Evolutionary conservation across 495 filamentous ascomycete species (phyloP).

Genomic region (Aspergillus wentii): DNA sequence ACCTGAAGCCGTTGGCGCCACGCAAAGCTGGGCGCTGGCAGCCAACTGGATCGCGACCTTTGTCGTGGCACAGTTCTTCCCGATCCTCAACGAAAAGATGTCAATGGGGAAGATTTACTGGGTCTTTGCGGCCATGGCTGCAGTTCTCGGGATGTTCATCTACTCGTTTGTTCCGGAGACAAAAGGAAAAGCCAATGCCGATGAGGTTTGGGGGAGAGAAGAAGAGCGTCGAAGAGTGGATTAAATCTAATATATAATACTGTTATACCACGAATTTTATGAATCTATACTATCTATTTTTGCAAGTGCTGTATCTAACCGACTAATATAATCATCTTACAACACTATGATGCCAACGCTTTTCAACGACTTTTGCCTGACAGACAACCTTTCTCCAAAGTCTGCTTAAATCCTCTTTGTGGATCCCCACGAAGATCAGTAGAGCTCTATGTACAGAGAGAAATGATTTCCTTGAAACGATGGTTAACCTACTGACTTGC

Average conservation of each 20-base stretch:
- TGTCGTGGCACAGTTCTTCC: slow-evolving; percentile 89
- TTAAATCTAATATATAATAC: slow-evolving; percentile 8
- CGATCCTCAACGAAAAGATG: slow-evolving; percentile 69
- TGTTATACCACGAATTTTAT: neutral
- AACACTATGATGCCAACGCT: too few relatives aligned
- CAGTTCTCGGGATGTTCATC: slow-evolving; percentile 61
- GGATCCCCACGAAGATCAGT: too few relatives aligned
- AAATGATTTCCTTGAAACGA: too few relatives aligned
- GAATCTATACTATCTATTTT: neutral
- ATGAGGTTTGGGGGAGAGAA: slow-evolving; percentile 82
- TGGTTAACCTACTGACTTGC: too few relatives aligned
- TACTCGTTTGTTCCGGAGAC: slow-evolving; percentile 74
- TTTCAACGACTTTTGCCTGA: too few relatives aligned
- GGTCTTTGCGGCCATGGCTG: slow-evolving; percentile 72
- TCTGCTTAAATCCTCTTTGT: too few relatives aligned
- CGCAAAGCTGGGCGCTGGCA: slow-evolving; percentile 77
- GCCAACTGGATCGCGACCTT: slow-evolving; percentile 92
- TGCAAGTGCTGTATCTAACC: too few relatives aligned
- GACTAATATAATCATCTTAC: too few relatives aligned
- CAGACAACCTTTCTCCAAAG: too few relatives aligned
- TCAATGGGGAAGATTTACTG: slow-evolving; percentile 83
- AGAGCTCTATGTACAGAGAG: too few relatives aligned
- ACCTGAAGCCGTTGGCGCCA: slow-evolving; percentile 81
- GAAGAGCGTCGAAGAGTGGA: slow-evolving; percentile 28
- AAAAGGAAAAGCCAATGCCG: slow-evolving; percentile 68